Percentiles rank a stretch among this genome's conserved stretches.
phyloP scores from a whole-genome alignment of 1,284 basidiomycete species.

The Cryptococcus sp. region DNA sequence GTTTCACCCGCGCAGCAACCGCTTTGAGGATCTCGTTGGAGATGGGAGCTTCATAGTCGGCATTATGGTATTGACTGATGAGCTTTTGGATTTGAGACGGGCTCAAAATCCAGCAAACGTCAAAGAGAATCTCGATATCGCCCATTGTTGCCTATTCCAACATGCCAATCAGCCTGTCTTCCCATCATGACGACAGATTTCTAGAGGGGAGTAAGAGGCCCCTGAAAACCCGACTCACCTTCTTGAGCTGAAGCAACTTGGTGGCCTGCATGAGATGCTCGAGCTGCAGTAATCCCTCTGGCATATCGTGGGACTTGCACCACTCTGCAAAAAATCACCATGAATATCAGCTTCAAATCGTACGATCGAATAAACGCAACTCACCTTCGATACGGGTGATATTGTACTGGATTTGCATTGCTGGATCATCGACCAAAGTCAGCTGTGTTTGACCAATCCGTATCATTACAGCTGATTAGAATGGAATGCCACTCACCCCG shows the following conservation, averaged over 20 bases:
- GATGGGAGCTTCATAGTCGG: slow-evolving; percentile 88
- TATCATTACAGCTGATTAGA: neutral
- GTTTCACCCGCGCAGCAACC: slow-evolving; percentile 90
- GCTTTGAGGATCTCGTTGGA: slow-evolving; percentile 93
- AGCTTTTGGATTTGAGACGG: slow-evolving; percentile 99
- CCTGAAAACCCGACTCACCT: slow-evolving; percentile 59
- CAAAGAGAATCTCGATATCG: slow-evolving; percentile 98
- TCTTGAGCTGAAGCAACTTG: slow-evolving; percentile 96
- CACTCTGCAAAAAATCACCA: slow-evolving; percentile 54
- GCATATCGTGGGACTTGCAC: slow-evolving; percentile 99
- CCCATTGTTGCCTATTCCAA: slow-evolving; percentile 71
- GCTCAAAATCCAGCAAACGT: slow-evolving; percentile 99
- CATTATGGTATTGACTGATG: slow-evolving; percentile 97
- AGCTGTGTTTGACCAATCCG: neutral
- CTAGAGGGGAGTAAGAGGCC: too few species aligned
- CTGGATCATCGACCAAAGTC: slow-evolving; percentile 54
- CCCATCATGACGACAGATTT: too few species aligned
- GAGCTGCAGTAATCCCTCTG: slow-evolving; percentile 93
- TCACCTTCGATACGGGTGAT: slow-evolving; percentile 86
- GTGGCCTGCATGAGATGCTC: slow-evolving; percentile 99
- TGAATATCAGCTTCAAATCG: neutral
- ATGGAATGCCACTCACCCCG: slow-evolving; percentile 64
- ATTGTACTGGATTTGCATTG: slow-evolving; percentile 99
- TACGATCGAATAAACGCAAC: neutral
- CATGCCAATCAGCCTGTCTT: too few species aligned